phyloP scores from a whole-genome alignment of 257 asterid genomes.

The Coffea canephora region DNA sequence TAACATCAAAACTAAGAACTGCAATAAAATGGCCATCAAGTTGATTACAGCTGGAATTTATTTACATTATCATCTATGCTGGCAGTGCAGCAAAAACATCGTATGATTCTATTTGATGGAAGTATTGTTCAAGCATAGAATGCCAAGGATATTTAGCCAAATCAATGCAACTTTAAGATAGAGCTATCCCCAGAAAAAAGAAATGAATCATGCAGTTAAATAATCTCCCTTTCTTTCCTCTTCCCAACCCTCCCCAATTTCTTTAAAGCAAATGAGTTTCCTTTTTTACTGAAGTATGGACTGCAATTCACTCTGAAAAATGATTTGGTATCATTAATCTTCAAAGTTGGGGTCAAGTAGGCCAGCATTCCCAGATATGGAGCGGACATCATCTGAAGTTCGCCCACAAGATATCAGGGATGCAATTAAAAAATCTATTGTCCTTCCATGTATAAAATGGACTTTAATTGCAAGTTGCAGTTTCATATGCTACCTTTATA shows the following conservation, averaged over 20 bases:
- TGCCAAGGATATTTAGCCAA: not conserved
- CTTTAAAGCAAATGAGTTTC: not conserved
- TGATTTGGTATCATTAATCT: not conserved
- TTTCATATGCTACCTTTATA: slow-evolving; percentile 64
- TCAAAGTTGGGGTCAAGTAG: not conserved
- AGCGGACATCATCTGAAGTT: not conserved
- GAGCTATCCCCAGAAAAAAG: not conserved
- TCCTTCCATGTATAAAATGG: not conserved
- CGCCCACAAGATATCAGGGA: not conserved
- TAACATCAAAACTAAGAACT: not conserved
- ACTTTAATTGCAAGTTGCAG: slow-evolving; percentile 7
- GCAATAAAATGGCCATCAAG: not conserved
- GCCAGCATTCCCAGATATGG: not conserved
- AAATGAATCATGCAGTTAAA: not conserved
- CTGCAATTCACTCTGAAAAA: not conserved
- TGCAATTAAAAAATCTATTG: not conserved
- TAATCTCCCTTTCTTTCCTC: not conserved
- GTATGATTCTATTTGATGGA: not conserved
- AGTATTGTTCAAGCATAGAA: not conserved
- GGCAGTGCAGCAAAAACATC: no score
- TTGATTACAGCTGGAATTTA: not conserved
- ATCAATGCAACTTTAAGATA: not conserved
- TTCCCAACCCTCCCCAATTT: not conserved
- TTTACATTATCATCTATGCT: not conserved
- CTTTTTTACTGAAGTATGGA: not conserved